A percentile compares a stretch with the other conserved stretches of the same genome.
Evolutionary conservation across 2,329 filamentous ascomycete species (phyloP).

Genomic region (Clarireedia hainanense): DNA sequence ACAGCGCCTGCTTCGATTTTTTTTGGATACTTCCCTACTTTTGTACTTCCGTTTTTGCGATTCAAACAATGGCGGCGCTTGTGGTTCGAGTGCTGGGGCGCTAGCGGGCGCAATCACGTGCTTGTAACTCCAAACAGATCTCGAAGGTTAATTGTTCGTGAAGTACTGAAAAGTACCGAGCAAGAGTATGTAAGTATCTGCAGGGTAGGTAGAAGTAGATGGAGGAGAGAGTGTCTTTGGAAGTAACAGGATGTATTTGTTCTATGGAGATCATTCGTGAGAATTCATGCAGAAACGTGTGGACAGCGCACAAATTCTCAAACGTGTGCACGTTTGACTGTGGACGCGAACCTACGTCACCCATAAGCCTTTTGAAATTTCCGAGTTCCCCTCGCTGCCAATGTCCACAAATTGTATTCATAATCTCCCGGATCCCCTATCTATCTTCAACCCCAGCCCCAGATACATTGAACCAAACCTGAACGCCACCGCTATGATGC

Average conservation of each 20-base stretch:
- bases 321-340: too few relatives aligned
- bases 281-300: not conserved
- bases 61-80: not conserved
- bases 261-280: too few relatives aligned
- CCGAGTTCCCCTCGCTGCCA: too few relatives aligned
- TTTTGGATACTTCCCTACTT: not conserved
- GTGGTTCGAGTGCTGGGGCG: too few relatives aligned
- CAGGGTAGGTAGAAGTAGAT: too few relatives aligned
- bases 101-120: too few relatives aligned
- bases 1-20: conserved; percentile 4
- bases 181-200: too few relatives aligned
- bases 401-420: not conserved
- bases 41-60: not conserved
- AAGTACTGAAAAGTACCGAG: too few relatives aligned
- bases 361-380: too few relatives aligned
- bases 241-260: too few relatives aligned
- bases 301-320: too few relatives aligned
- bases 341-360: conserved; percentile 1
- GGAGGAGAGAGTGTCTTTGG: too few relatives aligned
- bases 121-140: not conserved
- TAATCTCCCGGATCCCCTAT: not conserved
- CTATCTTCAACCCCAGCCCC: not conserved
- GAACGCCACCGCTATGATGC: conserved; percentile 18
- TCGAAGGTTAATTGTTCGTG: not conserved
- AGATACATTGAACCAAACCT: not conserved